phyloP scores from a whole-genome alignment of 345 rosid genomes.

The Cardiospermum halicacabum region DNA sequence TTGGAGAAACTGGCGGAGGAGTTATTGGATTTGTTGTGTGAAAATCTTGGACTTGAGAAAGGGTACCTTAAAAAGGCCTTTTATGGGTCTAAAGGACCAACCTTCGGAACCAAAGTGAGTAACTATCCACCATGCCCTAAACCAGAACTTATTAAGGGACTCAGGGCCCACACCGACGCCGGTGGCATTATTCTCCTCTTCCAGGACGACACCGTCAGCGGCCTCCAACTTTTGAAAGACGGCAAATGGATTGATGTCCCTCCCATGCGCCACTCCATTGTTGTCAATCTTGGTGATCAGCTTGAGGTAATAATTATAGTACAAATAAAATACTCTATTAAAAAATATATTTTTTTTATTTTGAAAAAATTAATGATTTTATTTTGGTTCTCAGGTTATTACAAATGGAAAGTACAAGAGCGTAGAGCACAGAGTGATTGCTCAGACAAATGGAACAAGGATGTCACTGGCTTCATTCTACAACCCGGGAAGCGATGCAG shows the following conservation, averaged over 20 bases:
- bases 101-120: slow-evolving; percentile 87
- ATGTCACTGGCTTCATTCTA: slow-evolving; percentile 96
- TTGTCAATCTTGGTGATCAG: slow-evolving; percentile 90
- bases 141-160: slow-evolving; percentile 87
- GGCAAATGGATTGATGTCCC: slow-evolving; percentile 92
- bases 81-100: slow-evolving; percentile 64
- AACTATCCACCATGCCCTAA: slow-evolving; percentile 97
- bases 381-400: slow-evolving; percentile 45
- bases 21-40: slow-evolving; percentile 68
- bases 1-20: slow-evolving; percentile 83
- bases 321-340: too few relatives aligned
- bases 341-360: too few relatives aligned
- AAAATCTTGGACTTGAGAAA: slow-evolving; percentile 75
- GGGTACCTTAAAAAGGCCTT: slow-evolving; percentile 72
- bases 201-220: slow-evolving; percentile 85
- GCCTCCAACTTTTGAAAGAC: slow-evolving; percentile 91
- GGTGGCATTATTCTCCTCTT: slow-evolving; percentile 89
- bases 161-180: slow-evolving; percentile 97
- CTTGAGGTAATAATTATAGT: too few relatives aligned
- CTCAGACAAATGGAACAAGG: slow-evolving; percentile 66
- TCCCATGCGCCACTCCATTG: slow-evolving; percentile 90
- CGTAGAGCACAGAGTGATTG: slow-evolving; percentile 73
- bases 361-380: too few relatives aligned
- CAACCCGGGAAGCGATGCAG: slow-evolving; percentile 86
- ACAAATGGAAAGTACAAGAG: slow-evolving; percentile 95